A percentile compares a stretch with the other conserved stretches of the same genome.
Evolutionary conservation across 2,329 filamentous ascomycete species (phyloP).

Genomic region (Colletotrichum spinosum): DNA sequence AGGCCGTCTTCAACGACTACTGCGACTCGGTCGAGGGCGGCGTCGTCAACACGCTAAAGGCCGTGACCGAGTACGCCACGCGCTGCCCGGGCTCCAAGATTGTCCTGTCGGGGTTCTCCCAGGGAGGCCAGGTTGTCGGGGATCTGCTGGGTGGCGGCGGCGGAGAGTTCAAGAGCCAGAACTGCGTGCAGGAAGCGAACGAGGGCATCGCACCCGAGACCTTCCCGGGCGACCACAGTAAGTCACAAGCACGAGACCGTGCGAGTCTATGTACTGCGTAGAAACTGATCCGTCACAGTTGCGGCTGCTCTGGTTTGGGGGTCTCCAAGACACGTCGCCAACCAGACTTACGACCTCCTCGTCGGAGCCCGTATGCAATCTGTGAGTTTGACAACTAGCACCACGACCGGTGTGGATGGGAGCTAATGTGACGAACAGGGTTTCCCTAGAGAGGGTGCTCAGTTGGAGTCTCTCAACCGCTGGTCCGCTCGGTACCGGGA

Average conservation of each 20-base stretch:
- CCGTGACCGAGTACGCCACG: constrained; percentile 53
- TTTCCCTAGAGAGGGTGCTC: constrained; percentile 22
- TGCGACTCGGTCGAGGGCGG: constrained; percentile 44
- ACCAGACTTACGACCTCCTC: constrained; percentile 47
- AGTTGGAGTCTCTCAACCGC: constrained; percentile 22
- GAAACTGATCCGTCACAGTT: constrained; percentile 37
- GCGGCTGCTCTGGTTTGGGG: constrained; percentile 48
- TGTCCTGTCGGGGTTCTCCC: constrained; percentile 54
- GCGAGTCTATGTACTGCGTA: too few species aligned
- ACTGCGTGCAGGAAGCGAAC: constrained; percentile 43
- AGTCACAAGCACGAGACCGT: constrained; percentile 32
- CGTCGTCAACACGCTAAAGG: constrained; percentile 45
- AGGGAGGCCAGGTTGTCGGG: constrained; percentile 52
- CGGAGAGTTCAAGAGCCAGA: constrained; percentile 45
- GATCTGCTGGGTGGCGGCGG: constrained; percentile 50
- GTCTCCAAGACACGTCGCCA: constrained; percentile 47
- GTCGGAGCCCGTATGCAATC: constrained; percentile 39
- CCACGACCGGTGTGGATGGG: not conserved
- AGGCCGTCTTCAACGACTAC: constrained; percentile 22
- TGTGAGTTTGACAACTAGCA: not conserved
- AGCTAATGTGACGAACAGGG: not conserved
- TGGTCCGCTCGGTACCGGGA: constrained; percentile 38
- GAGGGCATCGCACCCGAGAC: constrained; percentile 41
- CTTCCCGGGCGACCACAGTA: constrained; percentile 47
- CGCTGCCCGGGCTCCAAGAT: constrained; percentile 52